Evolutionary conservation across 371 early-diverging fungal species (phyloP), one percentile per base, ranked within the genome.

Genomic region (Syncephalastrum contaminatum): DNA sequence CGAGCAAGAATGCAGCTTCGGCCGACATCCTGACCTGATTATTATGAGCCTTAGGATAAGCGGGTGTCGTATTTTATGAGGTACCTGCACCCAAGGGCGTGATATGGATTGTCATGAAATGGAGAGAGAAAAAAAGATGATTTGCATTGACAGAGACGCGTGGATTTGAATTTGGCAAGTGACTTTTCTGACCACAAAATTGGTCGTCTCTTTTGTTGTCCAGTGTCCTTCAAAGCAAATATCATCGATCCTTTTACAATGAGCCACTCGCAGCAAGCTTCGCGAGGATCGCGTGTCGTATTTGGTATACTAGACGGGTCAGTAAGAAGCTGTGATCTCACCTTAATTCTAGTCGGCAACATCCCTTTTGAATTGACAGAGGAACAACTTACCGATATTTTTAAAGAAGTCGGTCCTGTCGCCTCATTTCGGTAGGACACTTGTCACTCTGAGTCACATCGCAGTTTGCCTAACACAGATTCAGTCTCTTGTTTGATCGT

Each of bases 291-390:
- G 42, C 77, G 77, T 53, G 84, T 83, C 36, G 84, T 81, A 30
- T 83, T 83, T 64, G 83, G 83, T 81, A 75, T 54, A n/a, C 13
- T 21, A 21, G 19, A 48, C 5, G 1, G n/a, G n/a, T n/a, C n/a
- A n/a, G n/a, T 14, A 36, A 43, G 36, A n/a, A n/a, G 19, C 25
- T 1, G 39, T 24, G 16, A 19, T 27, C n/a, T 57, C 59, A 45
- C 39, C 16, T 19, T 21, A 19, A 19, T 25, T 45, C 53, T 63
- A 82, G 90, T 92, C 45, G 91, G 92, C 25, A 92, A 92, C 59
- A 89, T 91, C 58, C 91, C 92, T 0, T 91, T 90, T 63, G 96
- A 95, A 54, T 69, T 88, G 46, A 88, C 95, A n/a, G 96, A 96
- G 66, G 89, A 91, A 53, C 91, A 92, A 59, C 66, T 95, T 50